phyloP scores from a whole-genome alignment of 495 filamentous ascomycete species.

The Daldinia concentrica region DNA sequence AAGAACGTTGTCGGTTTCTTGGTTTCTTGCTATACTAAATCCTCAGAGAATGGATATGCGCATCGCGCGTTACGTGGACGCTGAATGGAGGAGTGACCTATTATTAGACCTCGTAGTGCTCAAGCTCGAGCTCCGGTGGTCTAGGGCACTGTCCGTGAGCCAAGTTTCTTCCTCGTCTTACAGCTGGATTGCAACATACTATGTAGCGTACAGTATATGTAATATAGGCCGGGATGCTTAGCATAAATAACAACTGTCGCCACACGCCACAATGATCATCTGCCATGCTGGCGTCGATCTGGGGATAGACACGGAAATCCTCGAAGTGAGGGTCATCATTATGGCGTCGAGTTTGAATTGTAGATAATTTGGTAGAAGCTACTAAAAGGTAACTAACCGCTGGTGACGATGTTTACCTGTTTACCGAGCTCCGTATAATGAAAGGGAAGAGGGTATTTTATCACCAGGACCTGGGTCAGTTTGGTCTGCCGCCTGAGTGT shows the following conservation, averaged over 20 bases:
- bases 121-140: slow-evolving; percentile 2
- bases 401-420: slow-evolving; percentile 1
- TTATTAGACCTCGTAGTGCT: slow-evolving; percentile 32
- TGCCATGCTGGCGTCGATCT: slow-evolving; percentile 42
- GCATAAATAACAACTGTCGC: slow-evolving; percentile 32
- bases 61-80: slow-evolving; percentile 24
- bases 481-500: slow-evolving; percentile 37
- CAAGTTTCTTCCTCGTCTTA: slow-evolving; percentile 31
- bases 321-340: slow-evolving; percentile 33
- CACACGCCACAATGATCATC: slow-evolving; percentile 43
- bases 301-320: slow-evolving; percentile 20
- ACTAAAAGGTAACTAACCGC: slow-evolving; percentile 10
- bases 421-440: slow-evolving; percentile 30
- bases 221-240: slow-evolving; percentile 16
- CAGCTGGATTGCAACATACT: slow-evolving; percentile 18
- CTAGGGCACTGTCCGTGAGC: slow-evolving; percentile 29
- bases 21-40: background rate
- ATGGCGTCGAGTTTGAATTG: slow-evolving; percentile 18
- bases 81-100: slow-evolving; percentile 27
- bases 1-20: slow-evolving; percentile 2
- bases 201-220: slow-evolving; percentile 2
- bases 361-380: background rate
- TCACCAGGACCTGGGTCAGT: slow-evolving; percentile 28
- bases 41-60: slow-evolving; percentile 10
- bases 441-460: slow-evolving; percentile 24